A percentile compares a stretch with the other conserved stretches of the same genome.
Conservation (phyloP, 202 grass and related monocot species). For the Miscanthus sacchariflorus region DNA sequence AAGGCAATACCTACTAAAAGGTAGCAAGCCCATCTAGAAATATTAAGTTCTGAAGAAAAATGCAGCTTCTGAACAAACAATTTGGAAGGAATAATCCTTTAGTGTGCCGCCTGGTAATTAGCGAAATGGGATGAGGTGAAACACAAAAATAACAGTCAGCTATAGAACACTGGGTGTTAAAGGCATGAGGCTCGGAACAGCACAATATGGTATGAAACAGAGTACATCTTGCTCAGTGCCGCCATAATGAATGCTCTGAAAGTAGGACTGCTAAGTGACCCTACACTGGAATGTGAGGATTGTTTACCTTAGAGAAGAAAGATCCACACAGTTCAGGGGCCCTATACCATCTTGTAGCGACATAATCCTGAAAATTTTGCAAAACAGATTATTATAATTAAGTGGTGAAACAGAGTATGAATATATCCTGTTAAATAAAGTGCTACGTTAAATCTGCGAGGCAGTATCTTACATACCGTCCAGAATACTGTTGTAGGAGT, state of each 20-base stretch:
- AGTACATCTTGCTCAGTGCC: background rate
- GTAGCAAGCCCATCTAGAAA: constrained; percentile 43
- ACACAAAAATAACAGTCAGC: constrained; percentile 27
- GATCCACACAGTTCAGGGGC: constrained; percentile 98
- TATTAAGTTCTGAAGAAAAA: constrained; percentile 38
- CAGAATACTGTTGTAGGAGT: constrained; percentile 95
- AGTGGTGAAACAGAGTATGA: constrained; percentile 13
- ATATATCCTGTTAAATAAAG: constrained; percentile 23
- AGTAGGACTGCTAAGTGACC: background rate
- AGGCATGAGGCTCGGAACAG: background rate
- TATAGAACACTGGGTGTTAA: constrained; percentile 13
- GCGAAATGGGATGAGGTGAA: constrained; percentile 12
- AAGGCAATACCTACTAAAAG: constrained; percentile 49
- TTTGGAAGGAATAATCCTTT: constrained; percentile 37
- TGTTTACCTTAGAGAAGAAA: constrained; percentile 95
- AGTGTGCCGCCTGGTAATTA: constrained; percentile 8
- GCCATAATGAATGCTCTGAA: constrained; percentile 21
- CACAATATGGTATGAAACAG: constrained; percentile 24
- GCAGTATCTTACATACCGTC: constrained; percentile 73
- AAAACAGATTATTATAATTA: constrained; percentile 34
- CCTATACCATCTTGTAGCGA: constrained; percentile 99
- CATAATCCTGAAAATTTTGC: constrained; percentile 81
- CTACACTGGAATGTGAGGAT: constrained; percentile 28
- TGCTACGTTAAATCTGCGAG: constrained; percentile 2
- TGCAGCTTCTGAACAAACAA: constrained; percentile 40